Percentiles rank a stretch among this genome's conserved stretches.
Evolutionary conservation across 2,329 filamentous ascomycete species (phyloP).

Genomic region (Fusarium metavorans): DNA sequence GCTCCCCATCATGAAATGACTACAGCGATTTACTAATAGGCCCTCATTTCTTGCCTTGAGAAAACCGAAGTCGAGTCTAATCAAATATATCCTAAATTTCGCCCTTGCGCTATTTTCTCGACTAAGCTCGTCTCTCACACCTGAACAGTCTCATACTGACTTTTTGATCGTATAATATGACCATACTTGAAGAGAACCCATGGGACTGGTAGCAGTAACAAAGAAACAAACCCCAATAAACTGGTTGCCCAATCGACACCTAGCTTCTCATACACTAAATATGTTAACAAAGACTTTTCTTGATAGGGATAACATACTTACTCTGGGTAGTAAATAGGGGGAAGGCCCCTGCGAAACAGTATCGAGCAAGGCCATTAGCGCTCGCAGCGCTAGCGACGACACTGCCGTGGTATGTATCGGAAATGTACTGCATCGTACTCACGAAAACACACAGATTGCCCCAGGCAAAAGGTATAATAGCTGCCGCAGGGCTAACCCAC

Average conservation of each 20-base stretch:
- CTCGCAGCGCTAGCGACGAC: constrained; percentile 69
- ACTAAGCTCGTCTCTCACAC: neutral
- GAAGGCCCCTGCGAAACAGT: constrained; percentile 67
- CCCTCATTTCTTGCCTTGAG: too few relatives aligned
- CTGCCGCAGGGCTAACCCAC: constrained; percentile 64
- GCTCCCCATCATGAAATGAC: too few relatives aligned
- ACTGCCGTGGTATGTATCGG: constrained; percentile 67
- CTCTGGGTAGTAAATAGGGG: constrained; percentile 71
- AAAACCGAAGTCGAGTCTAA: too few relatives aligned
- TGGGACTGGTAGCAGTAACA: neutral
- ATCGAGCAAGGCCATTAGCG: constrained; percentile 70
- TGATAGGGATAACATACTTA: constrained; percentile 44
- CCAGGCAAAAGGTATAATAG: constrained; percentile 69
- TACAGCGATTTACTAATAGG: too few relatives aligned
- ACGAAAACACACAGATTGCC: constrained; percentile 72
- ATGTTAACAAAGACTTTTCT: neutral
- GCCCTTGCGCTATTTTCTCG: neutral
- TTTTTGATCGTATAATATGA: neutral
- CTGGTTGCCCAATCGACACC: neutral
- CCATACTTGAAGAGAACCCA: neutral
- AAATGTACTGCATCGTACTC: constrained; percentile 62
- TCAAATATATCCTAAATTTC: neutral
- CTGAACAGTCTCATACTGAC: neutral
- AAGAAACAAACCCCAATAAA: neutral
- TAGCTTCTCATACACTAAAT: neutral